Conservation (phyloP, 2,329 filamentous ascomycete species). For the Aspergillus eucalypticola region DNA sequence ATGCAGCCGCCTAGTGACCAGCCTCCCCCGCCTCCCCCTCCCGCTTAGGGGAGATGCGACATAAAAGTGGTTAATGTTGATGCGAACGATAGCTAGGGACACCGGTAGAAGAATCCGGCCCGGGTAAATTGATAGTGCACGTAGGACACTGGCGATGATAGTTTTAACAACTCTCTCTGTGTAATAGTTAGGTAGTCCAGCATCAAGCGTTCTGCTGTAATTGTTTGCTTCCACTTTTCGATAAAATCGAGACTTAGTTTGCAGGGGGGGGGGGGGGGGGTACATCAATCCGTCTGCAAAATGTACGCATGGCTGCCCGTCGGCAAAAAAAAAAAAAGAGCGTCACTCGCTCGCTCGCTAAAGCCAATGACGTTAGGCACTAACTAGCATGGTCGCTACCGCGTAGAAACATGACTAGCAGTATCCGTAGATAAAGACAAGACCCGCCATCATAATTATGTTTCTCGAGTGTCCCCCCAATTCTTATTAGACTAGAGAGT, state of each 20-base stretch:
- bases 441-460: neutral
- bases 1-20: slow-evolving; percentile 53
- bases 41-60: slow-evolving; percentile 27
- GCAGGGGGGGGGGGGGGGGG: neutral
- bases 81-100: neutral
- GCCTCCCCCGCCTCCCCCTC: slow-evolving; percentile 64
- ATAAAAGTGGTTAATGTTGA: neutral
- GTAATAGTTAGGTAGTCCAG: neutral
- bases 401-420: too few relatives aligned
- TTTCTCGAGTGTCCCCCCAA: too few relatives aligned
- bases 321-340: neutral
- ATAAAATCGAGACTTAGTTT: neutral
- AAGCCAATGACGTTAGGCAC: neutral
- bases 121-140: neutral
- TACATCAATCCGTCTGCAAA: neutral
- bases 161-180: neutral
- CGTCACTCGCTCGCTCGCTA: neutral
- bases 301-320: neutral
- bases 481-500: too few relatives aligned
- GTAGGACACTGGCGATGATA: neutral
- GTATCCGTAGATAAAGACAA: too few relatives aligned
- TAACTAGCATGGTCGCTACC: neutral
- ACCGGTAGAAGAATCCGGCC: neutral
- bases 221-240: neutral
- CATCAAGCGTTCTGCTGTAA: neutral